These are phyloP conservation scores for Penicillium taxi DNA, from an alignment of 495 filamentous ascomycete species.

Conservation along the genomic window DNA sequence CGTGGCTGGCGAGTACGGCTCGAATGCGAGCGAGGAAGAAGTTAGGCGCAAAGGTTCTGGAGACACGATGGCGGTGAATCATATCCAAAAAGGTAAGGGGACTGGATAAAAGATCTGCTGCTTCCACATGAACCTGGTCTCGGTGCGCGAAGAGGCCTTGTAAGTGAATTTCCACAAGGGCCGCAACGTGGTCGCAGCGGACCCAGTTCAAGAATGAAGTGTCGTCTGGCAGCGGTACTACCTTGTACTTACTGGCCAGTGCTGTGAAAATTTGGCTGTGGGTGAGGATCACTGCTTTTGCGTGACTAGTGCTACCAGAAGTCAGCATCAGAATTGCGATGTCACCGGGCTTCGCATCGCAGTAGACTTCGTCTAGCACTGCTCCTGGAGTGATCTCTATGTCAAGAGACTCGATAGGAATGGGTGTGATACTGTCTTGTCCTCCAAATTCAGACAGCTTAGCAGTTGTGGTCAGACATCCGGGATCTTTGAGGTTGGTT, in stretches of 20 bases:
- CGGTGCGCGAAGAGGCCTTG: conserved; percentile 31
- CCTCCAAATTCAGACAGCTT: no score
- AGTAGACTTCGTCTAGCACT: background rate
- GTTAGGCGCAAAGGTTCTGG: conserved; percentile 47
- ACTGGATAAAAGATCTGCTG: conserved; percentile 31
- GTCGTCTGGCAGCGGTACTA: background rate
- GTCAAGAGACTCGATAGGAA: no score
- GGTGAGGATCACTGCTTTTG: conserved; percentile 45
- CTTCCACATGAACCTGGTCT: conserved; percentile 41
- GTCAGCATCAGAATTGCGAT: conserved; percentile 45
- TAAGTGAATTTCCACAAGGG: conserved; percentile 44
- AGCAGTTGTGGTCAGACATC: conserved; percentile 15
- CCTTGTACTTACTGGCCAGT: conserved; percentile 33
- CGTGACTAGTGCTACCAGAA: conserved; percentile 48
- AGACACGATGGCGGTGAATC: conserved; percentile 33
- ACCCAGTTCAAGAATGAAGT: conserved; percentile 44
- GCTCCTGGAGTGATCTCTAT: no score
- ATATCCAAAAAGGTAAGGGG: conserved; percentile 38
- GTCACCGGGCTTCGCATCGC: conserved; percentile 1
- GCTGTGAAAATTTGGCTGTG: conserved; percentile 42
- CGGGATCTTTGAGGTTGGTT: conserved; percentile 7
- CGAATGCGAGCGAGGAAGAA: conserved; percentile 38
- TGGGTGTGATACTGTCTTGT: no score
- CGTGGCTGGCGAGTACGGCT: background rate
- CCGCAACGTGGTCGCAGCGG: conserved; percentile 47